Base-by-base conservation (phyloP, 106 monocot genomes). In the Phalaenopsis equestris region DNA sequence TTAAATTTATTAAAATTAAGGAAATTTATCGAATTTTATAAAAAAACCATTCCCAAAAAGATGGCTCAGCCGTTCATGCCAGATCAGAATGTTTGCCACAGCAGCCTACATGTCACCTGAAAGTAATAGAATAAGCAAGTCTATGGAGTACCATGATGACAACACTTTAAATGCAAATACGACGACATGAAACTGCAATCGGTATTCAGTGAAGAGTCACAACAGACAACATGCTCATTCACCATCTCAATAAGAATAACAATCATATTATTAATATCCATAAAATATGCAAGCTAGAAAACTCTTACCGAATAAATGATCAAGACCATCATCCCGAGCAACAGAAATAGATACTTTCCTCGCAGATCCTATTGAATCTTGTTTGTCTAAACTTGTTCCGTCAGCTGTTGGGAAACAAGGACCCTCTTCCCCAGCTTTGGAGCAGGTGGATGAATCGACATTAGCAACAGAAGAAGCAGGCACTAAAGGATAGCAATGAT, bases 251-350 rank as follows among this genome's bases (percentile, higher is more conserved):
- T 18, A 76, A 5, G 16, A 55, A 52, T 55, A 30, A 77, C 38
- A 39, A 38, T 39, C 39, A 70, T 39, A 70, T 38, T 70, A 11
- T 68, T 36, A 30, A 30, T 30, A 41, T 37, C 1, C 5, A 7
- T 49, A 37, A 10, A 23, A 76, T 76, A 49, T 48, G 49, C 49
- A 47, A 79, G 43, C 41, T 56, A 67, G 42, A 75, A 77, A 75
- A 43, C 19, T 19, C 72, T 82, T 80, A 86, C 89, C 82, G 38
- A 67, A 75, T 46, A 65, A 15, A 75, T 49, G 55, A 38, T 58
- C 49, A 74, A 41, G 39, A 55, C 45, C 67, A 19, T 55, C 67
- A 39, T 82, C 83, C 30, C 8, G 49, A 8, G 42, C 37, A 15
- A 48, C 11, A 4, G 41, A 65, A 58, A 77, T 37, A 36, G 57